These are phyloP conservation scores for Dendryphion nanum DNA, from an alignment of 2,329 filamentous ascomycete genomes.

Conservation along the genomic window DNA sequence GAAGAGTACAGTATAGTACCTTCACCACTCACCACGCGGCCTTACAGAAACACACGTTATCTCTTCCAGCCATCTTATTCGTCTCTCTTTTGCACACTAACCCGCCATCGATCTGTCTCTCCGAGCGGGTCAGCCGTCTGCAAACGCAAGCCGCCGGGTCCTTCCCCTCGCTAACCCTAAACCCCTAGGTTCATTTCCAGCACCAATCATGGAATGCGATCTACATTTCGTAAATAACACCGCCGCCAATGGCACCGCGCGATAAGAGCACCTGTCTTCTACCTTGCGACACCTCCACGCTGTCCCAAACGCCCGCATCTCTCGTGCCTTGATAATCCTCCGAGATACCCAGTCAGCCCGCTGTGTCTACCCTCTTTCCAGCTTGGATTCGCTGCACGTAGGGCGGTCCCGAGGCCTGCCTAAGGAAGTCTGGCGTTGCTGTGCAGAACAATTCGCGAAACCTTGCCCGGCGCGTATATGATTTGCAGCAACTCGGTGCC, in stretches of 20 bases:
- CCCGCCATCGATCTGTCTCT: no score
- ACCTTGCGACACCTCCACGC: background rate
- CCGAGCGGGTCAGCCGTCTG: no score
- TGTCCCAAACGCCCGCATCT: conserved; percentile 8
- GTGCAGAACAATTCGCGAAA: conserved; percentile 5
- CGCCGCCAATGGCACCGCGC: conserved; percentile 23
- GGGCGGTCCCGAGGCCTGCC: conserved; percentile 24
- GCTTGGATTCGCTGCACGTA: conserved; percentile 16
- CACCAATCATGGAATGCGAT: conserved; percentile 24
- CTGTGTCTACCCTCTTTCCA: background rate
- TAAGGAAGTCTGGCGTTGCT: conserved; percentile 30
- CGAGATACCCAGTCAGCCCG: conserved; percentile 1
- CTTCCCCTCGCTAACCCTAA: background rate
- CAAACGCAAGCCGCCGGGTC: no score
- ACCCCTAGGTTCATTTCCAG: conserved; percentile 12
- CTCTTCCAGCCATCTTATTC: no score
- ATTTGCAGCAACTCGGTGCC: conserved; percentile 13
- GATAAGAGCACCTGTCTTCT: conserved; percentile 25
- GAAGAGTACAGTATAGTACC: no score
- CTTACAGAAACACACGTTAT: no score
- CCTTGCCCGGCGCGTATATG: conserved; percentile 8
- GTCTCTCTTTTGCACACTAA: no score
- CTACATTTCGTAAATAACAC: conserved; percentile 13
- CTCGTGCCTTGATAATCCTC: background rate
- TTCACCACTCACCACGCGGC: no score